phyloP scores from a whole-genome alignment of 2,329 filamentous ascomycete genomes.

The Ascochyta lentis region DNA sequence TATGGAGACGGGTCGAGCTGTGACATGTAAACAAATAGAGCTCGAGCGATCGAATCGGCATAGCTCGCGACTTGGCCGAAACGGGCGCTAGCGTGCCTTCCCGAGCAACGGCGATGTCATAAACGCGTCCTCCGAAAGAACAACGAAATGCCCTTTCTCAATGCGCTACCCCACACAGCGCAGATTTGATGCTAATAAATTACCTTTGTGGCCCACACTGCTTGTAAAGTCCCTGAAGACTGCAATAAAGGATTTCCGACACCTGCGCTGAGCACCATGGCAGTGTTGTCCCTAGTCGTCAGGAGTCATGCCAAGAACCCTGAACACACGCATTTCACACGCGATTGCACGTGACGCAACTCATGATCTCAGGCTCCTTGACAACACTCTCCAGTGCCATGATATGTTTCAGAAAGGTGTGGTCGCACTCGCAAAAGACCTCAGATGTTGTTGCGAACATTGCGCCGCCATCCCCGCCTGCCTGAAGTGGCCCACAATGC shows the following conservation, averaged over 20 bases:
- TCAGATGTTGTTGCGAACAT: slow-evolving; percentile 25
- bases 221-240: neutral
- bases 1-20: slow-evolving; percentile 25
- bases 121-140: slow-evolving; percentile 24
- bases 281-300: neutral
- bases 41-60: slow-evolving; percentile 7
- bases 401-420: slow-evolving; percentile 20
- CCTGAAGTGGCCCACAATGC: slow-evolving; percentile 24
- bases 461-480: slow-evolving; percentile 22
- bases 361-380: slow-evolving; percentile 12
- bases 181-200: slow-evolving; percentile 1
- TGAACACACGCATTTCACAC: slow-evolving; percentile 1
- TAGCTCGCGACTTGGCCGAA: slow-evolving; percentile 3
- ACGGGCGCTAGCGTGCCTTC: slow-evolving; percentile 9
- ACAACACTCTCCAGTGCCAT: slow-evolving; percentile 22
- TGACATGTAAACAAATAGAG: slow-evolving; percentile 23
- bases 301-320: slow-evolving; percentile 19
- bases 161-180: slow-evolving; percentile 24
- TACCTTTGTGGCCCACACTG: neutral
- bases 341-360: slow-evolving; percentile 9
- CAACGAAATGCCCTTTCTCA: slow-evolving; percentile 21
- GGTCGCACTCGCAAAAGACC: slow-evolving; percentile 20
- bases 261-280: neutral
- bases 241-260: neutral
- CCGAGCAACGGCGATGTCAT: slow-evolving; percentile 17